Evolutionary conservation across 495 filamentous ascomycete species (phyloP).

Genomic region (Penicillium pulvis): DNA sequence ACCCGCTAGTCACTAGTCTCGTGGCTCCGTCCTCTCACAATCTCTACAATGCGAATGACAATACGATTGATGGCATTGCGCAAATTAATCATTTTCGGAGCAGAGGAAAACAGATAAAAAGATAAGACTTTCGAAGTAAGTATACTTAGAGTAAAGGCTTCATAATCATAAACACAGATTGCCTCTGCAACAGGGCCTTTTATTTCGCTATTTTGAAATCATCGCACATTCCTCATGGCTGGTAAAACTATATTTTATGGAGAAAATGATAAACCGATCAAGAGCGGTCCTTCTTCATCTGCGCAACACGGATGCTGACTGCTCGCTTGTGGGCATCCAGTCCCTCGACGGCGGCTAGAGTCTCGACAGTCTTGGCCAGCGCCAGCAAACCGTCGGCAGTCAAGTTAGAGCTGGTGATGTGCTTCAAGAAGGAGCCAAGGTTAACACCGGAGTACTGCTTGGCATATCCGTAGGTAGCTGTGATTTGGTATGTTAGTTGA

Average conservation of each 20-base stretch:
- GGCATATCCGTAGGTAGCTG: slow-evolving; percentile 95
- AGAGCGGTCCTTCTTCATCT: slow-evolving; percentile 54
- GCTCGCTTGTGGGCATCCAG: slow-evolving; percentile 92
- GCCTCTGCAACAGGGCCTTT: slow-evolving; percentile 5
- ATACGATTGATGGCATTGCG: neutral
- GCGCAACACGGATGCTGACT: slow-evolving; percentile 79
- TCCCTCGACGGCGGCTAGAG: slow-evolving; percentile 89
- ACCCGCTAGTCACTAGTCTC: slow-evolving; percentile 5
- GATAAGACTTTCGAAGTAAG: no score
- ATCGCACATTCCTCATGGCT: slow-evolving; percentile 24
- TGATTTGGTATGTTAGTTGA: slow-evolving; percentile 18
- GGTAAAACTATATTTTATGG: slow-evolving; percentile 17
- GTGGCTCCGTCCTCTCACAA: neutral
- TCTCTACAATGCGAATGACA: neutral
- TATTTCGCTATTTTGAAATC: slow-evolving; percentile 17
- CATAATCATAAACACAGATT: neutral
- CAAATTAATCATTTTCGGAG: neutral
- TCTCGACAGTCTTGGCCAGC: slow-evolving; percentile 88
- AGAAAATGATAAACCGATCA: slow-evolving; percentile 7
- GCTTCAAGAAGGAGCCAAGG: slow-evolving; percentile 91
- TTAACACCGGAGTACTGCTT: slow-evolving; percentile 99
- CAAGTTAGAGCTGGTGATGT: slow-evolving; percentile 90
- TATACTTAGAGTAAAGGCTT: neutral
- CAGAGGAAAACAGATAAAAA: no score
- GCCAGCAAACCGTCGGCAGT: slow-evolving; percentile 81